Evolutionary conservation across 768 basidiomycete species (phyloP), one percentile per base, ranked within the genome.

Genomic region (Glaciozyma martinii): DNA sequence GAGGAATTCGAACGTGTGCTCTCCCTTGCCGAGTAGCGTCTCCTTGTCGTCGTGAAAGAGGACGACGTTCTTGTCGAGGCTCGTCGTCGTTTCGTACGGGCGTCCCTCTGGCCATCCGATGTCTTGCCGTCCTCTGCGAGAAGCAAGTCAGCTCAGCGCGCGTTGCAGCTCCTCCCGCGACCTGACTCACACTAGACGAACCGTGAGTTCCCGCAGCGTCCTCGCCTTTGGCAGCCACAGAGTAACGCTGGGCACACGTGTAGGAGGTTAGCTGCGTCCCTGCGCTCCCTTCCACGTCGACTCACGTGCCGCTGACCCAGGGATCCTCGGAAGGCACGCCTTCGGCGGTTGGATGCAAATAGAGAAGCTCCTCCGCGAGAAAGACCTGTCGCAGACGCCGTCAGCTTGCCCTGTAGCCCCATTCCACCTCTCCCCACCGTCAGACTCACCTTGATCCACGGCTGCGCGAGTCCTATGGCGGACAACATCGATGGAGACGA

Each of bases 1-100:
- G 16, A 63, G 63, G 62, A 72, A 72, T 58, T 63, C 65, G 50
- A 70, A 70, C 1, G 52, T 55, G 46, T 70, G 68, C 42, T 70
- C 65, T 12, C 68, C 68, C 33, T 66, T 66, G 33, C 61, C 65
- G 6, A 70, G 56, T 12, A 42, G 27, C 5, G 59, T 29, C 7
- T 60, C 68, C 32, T 61, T 60, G 23, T 62, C 65, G 21, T 56
- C 52, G 6, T 43, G n/a, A 5, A 66, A 37, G 16, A 70, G 59
- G 23, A 56, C 50, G 6, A 70, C 62, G 1, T 55, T 57, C 60
- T 66, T 58, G 40, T 66, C 65, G 25, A 70, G 52, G 32, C 50
- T 56, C 19, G 52, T 47, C 3, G 62, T 56, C 25, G 54, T 58
- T 52, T 69, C 68, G 50, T 70, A 66, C 29, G 68, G 62, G 12